Conservation (phyloP, 306 rosid genomes). For the Cicer cuneatum region DNA sequence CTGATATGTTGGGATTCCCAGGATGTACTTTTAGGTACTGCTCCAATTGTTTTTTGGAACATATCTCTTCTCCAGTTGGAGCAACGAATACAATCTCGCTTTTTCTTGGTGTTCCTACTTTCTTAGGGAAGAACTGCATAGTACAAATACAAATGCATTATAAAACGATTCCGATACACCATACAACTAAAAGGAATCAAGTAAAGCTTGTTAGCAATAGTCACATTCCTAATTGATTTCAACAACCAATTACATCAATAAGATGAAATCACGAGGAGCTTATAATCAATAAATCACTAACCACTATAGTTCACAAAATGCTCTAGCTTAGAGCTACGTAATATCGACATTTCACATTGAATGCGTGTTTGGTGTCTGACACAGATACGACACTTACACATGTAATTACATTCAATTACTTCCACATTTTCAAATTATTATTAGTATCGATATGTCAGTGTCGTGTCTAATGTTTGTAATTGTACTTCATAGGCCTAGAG, state of each 20-base stretch:
- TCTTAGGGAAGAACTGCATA: conserved; percentile 78
- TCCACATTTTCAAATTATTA: too few species aligned
- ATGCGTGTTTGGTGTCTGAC: too few species aligned
- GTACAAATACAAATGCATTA: conserved; percentile 32
- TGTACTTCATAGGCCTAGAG: background rate
- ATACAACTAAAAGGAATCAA: conserved; percentile 4
- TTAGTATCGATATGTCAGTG: too few species aligned
- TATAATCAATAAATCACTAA: conserved; percentile 5
- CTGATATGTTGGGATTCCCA: conserved; percentile 71
- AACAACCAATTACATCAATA: background rate
- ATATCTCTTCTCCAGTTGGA: conserved; percentile 89
- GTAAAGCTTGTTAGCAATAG: background rate
- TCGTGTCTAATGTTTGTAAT: too few species aligned
- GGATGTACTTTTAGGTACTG: conserved; percentile 83
- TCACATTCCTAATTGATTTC: background rate
- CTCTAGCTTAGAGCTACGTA: background rate
- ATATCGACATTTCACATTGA: too few species aligned
- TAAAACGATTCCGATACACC: conserved; percentile 1
- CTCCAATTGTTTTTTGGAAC: conserved; percentile 70
- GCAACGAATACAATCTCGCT: conserved; percentile 74
- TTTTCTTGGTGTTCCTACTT: conserved; percentile 77
- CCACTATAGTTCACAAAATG: background rate
- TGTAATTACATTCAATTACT: too few species aligned
- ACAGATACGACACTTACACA: too few species aligned
- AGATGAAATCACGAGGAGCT: background rate